Conservation (phyloP, 176 grass and related monocot species). For the Leersia perrieri region DNA sequence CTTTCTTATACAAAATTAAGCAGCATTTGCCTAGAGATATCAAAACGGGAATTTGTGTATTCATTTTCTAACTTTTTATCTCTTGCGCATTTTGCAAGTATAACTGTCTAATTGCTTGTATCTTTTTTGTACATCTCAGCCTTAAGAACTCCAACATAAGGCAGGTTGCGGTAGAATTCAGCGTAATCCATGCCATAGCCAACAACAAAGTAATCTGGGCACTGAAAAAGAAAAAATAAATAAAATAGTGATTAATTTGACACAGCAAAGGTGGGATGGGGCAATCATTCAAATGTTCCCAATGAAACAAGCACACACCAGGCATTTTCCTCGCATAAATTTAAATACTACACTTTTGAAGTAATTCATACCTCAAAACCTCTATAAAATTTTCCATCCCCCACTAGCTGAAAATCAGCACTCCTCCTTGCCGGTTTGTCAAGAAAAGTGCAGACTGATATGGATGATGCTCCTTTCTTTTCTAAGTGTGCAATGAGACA, state of each 20-base stretch:
- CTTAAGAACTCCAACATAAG: constrained; percentile 82
- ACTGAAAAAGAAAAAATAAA: constrained; percentile 53
- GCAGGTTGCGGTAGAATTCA: constrained; percentile 87
- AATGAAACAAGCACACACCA: neutral
- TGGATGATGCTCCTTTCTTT: constrained; percentile 72
- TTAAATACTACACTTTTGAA: neutral
- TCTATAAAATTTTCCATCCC: constrained; percentile 81
- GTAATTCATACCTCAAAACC: constrained; percentile 70
- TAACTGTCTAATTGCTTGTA: constrained; percentile 29
- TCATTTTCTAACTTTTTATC: neutral
- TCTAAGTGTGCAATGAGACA: constrained; percentile 70
- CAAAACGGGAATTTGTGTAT: neutral
- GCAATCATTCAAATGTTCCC: neutral
- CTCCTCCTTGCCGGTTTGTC: constrained; percentile 87
- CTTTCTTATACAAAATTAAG: constrained; percentile 21
- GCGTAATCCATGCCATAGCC: constrained; percentile 94
- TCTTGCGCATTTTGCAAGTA: neutral
- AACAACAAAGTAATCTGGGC: constrained; percentile 89
- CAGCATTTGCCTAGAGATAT: constrained; percentile 6
- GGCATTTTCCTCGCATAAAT: neutral
- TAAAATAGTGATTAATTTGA: constrained; percentile 1
- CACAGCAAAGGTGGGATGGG: neutral
- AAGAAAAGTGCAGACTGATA: constrained; percentile 88
- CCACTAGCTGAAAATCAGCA: constrained; percentile 60
- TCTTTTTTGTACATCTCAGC: constrained; percentile 66